Percentiles rank a stretch among this genome's conserved stretches.
Conservation (phyloP, 306 rosid genomes). For the Biancaea sappan region DNA sequence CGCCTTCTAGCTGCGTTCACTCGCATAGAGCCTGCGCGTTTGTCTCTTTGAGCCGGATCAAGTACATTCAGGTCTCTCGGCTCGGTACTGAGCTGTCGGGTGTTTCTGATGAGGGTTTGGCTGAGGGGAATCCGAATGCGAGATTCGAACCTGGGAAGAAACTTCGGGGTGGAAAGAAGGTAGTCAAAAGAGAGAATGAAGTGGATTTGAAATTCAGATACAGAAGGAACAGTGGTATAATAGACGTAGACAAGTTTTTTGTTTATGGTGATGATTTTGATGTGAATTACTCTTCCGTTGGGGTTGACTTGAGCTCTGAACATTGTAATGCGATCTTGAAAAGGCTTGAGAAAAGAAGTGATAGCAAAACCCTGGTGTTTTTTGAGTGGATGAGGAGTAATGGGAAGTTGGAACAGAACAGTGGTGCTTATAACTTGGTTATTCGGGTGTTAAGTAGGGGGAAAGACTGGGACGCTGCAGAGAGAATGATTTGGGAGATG, state of each 20-base stretch:
- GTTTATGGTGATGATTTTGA: conserved; percentile 55
- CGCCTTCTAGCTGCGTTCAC: conserved; percentile 34
- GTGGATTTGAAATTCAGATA: conserved; percentile 39
- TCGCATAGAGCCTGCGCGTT: conserved; percentile 38
- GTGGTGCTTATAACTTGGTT: conserved; percentile 53
- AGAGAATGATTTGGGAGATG: conserved; percentile 55
- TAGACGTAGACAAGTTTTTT: conserved; percentile 45
- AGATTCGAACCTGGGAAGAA: conserved; percentile 38
- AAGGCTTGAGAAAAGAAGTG: conserved; percentile 55
- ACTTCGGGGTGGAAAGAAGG: conserved; percentile 32
- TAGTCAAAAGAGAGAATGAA: conserved; percentile 26
- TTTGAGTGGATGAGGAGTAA: conserved; percentile 71
- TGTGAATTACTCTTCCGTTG: conserved; percentile 58
- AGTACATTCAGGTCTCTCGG: conserved; percentile 40
- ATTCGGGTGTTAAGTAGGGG: conserved; percentile 58
- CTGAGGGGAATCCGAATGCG: conserved; percentile 33
- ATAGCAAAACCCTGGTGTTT: conserved; percentile 53
- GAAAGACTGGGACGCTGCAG: conserved; percentile 69
- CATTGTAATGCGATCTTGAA: conserved; percentile 68
- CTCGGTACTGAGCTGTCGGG: conserved; percentile 36
- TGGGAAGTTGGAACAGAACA: conserved; percentile 60
- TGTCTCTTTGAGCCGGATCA: conserved; percentile 45
- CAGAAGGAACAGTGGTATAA: conserved; percentile 32
- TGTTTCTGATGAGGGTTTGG: conserved; percentile 22
- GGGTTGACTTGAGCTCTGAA: conserved; percentile 51